Percentiles rank a stretch among this genome's conserved stretches.
These are phyloP conservation scores for Zhuliangozyma parablackwelliae DNA, from an alignment of 1,139 yeast species.

Conservation along the genomic window DNA sequence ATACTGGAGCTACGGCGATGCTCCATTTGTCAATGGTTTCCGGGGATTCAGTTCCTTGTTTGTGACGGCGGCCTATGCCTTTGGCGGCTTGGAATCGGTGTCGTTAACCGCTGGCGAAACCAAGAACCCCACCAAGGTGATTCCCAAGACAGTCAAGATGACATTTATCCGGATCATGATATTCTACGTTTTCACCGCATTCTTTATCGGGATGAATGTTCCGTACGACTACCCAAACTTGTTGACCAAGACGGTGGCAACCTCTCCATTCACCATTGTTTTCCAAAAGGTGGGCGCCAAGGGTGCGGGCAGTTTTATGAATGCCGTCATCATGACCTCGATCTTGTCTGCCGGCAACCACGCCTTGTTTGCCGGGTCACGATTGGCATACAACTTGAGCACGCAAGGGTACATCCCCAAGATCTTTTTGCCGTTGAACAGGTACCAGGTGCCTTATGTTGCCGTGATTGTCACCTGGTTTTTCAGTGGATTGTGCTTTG, in stretches of 20 bases:
- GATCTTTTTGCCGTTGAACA: conserved; percentile 29
- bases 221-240: conserved; percentile 39
- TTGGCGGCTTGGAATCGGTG: conserved; percentile 64
- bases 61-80: conserved; percentile 60
- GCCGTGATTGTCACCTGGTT: conserved; percentile 40
- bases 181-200: conserved; percentile 37
- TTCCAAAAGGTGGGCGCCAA: conserved; percentile 51
- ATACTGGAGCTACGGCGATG: conserved; percentile 36
- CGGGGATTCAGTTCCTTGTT: conserved; percentile 36
- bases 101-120: conserved; percentile 68
- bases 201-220: conserved; percentile 44
- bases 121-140: conserved; percentile 51
- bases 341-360: conserved; percentile 45
- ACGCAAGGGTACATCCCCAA: conserved; percentile 39
- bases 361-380: conserved; percentile 41
- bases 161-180: conserved; percentile 51
- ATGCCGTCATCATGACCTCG: conserved; percentile 41
- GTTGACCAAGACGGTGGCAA: conserved; percentile 37
- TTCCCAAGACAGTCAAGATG: conserved; percentile 55
- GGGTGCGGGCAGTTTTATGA: conserved; percentile 42
- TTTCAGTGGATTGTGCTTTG: conserved; percentile 40
- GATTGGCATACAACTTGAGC: conserved; percentile 39
- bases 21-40: conserved; percentile 41
- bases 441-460: conserved; percentile 36
- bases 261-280: conserved; percentile 65